Conservation (phyloP, 129 eudicot genomes). For the Sambucus nigra region DNA sequence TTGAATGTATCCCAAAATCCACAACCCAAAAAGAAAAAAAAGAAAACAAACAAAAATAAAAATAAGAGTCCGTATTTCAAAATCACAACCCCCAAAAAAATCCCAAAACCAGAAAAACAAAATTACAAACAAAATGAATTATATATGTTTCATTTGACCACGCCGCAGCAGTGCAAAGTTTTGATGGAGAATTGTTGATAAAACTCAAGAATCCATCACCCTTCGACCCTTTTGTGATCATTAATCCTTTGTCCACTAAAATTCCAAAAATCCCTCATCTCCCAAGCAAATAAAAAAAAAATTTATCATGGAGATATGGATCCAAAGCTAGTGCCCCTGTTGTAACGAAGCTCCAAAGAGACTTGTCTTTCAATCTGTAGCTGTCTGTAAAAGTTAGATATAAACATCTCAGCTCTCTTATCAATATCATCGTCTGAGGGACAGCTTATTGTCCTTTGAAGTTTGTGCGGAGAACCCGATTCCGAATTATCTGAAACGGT, state of each 20-base stretch:
- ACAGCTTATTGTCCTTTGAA: constrained; percentile 47
- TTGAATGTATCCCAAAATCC: no score
- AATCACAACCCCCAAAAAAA: no score
- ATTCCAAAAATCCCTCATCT: background rate
- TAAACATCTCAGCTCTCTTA: constrained; percentile 66
- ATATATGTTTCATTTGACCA: no score
- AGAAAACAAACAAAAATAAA: no score
- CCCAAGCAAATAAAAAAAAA: background rate
- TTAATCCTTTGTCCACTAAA: background rate
- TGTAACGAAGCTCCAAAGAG: constrained; percentile 66
- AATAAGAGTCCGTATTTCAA: no score
- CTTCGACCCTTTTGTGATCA: background rate
- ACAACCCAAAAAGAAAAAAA: no score
- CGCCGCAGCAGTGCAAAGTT: no score
- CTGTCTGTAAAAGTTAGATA: constrained; percentile 55
- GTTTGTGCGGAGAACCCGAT: constrained; percentile 11
- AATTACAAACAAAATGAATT: no score
- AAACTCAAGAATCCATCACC: constrained; percentile 2
- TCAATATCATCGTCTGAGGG: constrained; percentile 74
- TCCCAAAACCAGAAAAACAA: no score
- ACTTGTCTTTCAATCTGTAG: constrained; percentile 68
- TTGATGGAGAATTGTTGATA: background rate
- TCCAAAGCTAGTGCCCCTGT: constrained; percentile 34
- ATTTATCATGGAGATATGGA: constrained; percentile 20
- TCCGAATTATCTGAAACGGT: background rate